A percentile compares a stretch with the other conserved stretches of the same genome.
phyloP scores from a whole-genome alignment of 257 asterid genomes.

The Haberlea rhodopensis region DNA sequence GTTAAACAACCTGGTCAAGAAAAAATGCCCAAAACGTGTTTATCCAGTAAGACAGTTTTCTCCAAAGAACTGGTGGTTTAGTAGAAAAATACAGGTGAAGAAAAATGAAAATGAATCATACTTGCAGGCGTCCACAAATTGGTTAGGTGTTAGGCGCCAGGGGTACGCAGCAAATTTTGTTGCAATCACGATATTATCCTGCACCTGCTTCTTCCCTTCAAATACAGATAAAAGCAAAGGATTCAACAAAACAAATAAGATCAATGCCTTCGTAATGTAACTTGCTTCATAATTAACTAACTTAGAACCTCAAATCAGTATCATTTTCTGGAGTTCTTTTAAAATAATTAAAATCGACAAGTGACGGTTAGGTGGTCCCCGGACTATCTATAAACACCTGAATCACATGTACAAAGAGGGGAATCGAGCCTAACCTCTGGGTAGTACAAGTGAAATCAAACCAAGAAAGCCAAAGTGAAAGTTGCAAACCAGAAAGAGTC shows the following conservation, averaged over 20 bases:
- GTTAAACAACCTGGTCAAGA: conserved; percentile 8
- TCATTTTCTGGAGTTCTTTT: not conserved
- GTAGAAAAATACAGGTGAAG: not conserved
- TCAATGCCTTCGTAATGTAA: not conserved
- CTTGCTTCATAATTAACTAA: not conserved
- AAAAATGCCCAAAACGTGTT: not conserved
- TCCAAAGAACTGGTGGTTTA: not conserved
- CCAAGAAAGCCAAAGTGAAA: too few relatives aligned
- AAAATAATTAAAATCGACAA: too few relatives aligned
- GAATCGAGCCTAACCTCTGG: too few relatives aligned
- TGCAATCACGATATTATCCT: conserved; percentile 65
- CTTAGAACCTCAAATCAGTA: not conserved
- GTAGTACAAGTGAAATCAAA: too few relatives aligned
- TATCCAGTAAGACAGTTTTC: not conserved
- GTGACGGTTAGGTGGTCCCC: too few relatives aligned
- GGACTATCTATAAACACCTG: too few relatives aligned
- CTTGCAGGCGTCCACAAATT: conserved; percentile 93
- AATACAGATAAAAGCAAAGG: conserved; percentile 2
- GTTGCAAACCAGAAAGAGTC: too few relatives aligned
- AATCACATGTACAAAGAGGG: too few relatives aligned
- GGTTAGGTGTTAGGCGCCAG: conserved; percentile 89
- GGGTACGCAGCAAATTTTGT: conserved; percentile 98
- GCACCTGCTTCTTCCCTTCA: conserved; percentile 54
- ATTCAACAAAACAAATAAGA: not conserved
- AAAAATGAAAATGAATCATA: conserved; percentile 31